Evolutionary conservation across 495 filamentous ascomycete species (phyloP).

Genomic region (Aspergillus hancockii): DNA sequence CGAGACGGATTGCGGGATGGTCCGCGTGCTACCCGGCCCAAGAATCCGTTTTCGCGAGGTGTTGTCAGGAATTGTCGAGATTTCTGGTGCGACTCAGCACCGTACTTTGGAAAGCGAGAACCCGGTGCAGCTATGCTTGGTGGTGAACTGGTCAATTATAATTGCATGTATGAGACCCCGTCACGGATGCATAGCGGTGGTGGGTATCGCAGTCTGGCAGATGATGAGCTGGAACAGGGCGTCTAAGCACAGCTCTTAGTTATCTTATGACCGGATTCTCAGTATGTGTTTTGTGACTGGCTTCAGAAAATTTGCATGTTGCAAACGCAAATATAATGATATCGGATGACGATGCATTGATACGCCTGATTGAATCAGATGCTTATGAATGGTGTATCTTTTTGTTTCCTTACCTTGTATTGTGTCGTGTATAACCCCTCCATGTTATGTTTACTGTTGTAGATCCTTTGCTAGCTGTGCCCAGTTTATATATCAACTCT

Average conservation of each 20-base stretch:
- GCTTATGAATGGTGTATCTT: neutral
- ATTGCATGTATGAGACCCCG: slow-evolving; percentile 84
- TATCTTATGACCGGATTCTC: neutral
- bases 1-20: slow-evolving; percentile 61
- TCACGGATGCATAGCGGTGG: slow-evolving; percentile 56
- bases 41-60: slow-evolving; percentile 85
- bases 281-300: neutral
- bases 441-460: neutral
- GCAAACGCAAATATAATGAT: slow-evolving; percentile 3
- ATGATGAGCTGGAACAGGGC: slow-evolving; percentile 38
- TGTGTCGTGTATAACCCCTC: neutral
- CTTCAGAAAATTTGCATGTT: neutral
- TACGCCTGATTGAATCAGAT: slow-evolving; percentile 4
- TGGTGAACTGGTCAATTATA: slow-evolving; percentile 81
- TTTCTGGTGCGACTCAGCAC: slow-evolving; percentile 91
- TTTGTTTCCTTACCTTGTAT: neutral
- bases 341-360: slow-evolving; percentile 7
- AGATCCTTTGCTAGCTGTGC: neutral
- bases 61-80: slow-evolving; percentile 86
- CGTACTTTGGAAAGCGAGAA: slow-evolving; percentile 73
- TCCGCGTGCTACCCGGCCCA: slow-evolving; percentile 48
- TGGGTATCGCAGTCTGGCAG: slow-evolving; percentile 43
- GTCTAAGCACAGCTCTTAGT: slow-evolving; percentile 20
- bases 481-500: too few species aligned
- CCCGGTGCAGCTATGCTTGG: slow-evolving; percentile 74